Conservation (phyloP, 805 yeast species). For the Starmera amethionina region DNA sequence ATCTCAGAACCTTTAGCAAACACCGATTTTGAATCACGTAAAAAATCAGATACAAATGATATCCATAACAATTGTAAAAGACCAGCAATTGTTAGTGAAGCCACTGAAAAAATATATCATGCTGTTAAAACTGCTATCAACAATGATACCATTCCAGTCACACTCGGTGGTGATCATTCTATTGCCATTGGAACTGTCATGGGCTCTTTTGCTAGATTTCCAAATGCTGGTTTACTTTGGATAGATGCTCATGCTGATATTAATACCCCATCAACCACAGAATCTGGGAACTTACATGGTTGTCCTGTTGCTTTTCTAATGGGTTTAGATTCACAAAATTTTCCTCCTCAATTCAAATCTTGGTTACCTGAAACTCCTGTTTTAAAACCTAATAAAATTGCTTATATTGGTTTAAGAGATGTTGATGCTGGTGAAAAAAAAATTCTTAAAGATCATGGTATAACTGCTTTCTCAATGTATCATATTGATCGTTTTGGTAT, state of each 20-base stretch:
- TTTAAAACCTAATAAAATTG: constrained; percentile 61
- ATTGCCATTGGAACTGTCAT: constrained; percentile 89
- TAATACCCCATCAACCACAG: constrained; percentile 77
- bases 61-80: constrained; percentile 52
- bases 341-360: constrained; percentile 55
- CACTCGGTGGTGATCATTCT: constrained; percentile 95
- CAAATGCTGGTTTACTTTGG: constrained; percentile 89
- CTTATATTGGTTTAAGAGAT: constrained; percentile 91
- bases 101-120: constrained; percentile 54
- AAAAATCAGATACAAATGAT: constrained; percentile 35
- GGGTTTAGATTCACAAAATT: constrained; percentile 62
- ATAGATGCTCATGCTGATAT: constrained; percentile 98
- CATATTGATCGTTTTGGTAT: constrained; percentile 93
- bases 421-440: constrained; percentile 80
- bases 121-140: constrained; percentile 44
- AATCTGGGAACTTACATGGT: constrained; percentile 89
- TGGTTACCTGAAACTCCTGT: constrained; percentile 60
- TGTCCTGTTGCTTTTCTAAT: constrained; percentile 89
- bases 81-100: constrained; percentile 67
- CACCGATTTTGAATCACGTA: constrained; percentile 32
- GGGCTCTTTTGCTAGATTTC: constrained; percentile 69
- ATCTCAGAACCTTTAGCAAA: constrained; percentile 45
- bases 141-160: constrained; percentile 54
- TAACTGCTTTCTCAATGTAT: constrained; percentile 88
- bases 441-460: constrained; percentile 58